Conservation (phyloP, 2,329 filamentous ascomycete species). For the Phaeoacremonium minimum region DNA sequence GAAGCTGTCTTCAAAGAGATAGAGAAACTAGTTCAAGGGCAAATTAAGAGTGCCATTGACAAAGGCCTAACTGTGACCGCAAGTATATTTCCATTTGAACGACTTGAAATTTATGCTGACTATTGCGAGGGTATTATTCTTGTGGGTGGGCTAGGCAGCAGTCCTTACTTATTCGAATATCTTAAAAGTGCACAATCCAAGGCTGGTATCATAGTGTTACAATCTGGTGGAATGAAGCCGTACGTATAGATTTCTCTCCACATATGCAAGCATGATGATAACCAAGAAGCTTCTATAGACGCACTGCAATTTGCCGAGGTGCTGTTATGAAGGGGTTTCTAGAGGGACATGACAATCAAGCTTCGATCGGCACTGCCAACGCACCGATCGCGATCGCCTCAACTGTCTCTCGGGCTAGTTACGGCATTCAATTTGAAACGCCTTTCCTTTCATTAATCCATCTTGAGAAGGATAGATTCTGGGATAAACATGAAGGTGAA, state of each 20-base stretch:
- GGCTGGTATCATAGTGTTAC: neutral
- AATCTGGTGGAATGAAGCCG: neutral
- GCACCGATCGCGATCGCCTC: neutral
- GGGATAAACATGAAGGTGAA: no score
- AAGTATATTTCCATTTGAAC: neutral
- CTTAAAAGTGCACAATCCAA: neutral
- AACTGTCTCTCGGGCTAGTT: neutral
- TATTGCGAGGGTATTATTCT: conserved; percentile 2
- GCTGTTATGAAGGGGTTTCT: conserved; percentile 1
- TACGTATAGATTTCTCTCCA: conserved; percentile 1
- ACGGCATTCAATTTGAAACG: neutral
- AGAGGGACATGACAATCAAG: neutral
- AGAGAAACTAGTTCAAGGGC: neutral
- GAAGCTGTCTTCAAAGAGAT: neutral
- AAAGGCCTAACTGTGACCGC: neutral
- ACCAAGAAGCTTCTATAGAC: neutral
- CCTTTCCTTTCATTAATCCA: neutral
- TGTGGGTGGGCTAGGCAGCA: conserved; percentile 2
- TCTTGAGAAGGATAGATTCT: neutral
- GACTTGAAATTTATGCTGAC: neutral
- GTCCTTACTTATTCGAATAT: neutral
- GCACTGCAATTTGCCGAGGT: conserved; percentile 3
- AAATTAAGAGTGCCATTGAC: neutral
- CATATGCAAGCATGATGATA: neutral
- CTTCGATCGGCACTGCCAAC: neutral